Base-by-base conservation (phyloP, 306 rosid species). In the Albizia julibrissin region DNA sequence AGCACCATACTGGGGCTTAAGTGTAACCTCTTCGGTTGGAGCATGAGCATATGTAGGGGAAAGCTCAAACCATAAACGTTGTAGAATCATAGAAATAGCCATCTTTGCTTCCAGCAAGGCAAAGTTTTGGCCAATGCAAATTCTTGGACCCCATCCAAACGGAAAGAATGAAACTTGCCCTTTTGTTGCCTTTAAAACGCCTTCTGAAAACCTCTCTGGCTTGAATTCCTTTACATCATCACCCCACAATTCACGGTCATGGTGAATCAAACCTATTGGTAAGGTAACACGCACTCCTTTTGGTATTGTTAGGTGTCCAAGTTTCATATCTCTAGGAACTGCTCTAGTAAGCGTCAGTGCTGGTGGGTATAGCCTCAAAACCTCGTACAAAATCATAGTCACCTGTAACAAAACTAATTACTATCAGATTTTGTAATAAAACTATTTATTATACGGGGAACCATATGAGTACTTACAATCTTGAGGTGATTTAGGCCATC, bases 91-190 rank as follows among this genome's bases (percentile, higher is more conserved):
- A 40, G 88, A 46, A 37, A 87, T 2, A 73, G 72, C 85, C 78
- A 82, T 61, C 54, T 87, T 85, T 54, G 83, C 87, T 85, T 87
- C 90, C 34, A 82, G 29, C 58, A 82, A 0, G 14, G 90, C 40
- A 69, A 87, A 92, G 72, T 86, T 90, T 80, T 87, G 91, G 12
- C 91, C 94, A 12, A 92, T 84, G 87, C 92, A 92, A 6, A 87
- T 80, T 52, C 97, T 74, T 34, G 91, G 94, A 76, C 91, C 97
- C 81, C 91, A 70, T 21, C 97, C 91, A 66, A 92, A 92, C 0
- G 97, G 94, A n/a, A 90, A 61, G 78, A 80, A 89, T 6, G 84
- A 74, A 37, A 43, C 29, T 84, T 4, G 80, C 13, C 87, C 75
- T 22, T 87, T 88, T 13, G 92, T 84, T 42, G 93, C 93, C 75